Evolutionary conservation across 768 basidiomycete genomes (phyloP).

Genomic region (Asterophora parasitica): DNA sequence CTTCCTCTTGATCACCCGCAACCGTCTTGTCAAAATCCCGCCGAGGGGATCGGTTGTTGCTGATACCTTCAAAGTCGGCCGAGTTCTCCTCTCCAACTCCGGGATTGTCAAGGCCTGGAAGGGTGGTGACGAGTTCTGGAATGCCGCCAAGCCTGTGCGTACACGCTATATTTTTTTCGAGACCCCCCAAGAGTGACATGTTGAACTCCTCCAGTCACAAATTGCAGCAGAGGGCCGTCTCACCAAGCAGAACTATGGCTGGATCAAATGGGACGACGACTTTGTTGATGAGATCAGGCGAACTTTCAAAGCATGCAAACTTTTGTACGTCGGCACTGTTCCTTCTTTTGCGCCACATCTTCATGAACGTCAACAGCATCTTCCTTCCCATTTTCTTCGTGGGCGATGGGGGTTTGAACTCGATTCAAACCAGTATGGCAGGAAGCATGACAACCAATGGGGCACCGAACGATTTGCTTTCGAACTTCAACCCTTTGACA

Average conservation of each 20-base stretch:
- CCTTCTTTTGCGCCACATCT: neutral
- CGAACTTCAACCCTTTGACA: constrained; percentile 30
- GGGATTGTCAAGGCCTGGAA: constrained; percentile 16
- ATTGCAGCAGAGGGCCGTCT: constrained; percentile 15
- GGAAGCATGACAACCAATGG: constrained; percentile 27
- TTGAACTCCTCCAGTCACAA: constrained; percentile 10
- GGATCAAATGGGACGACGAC: constrained; percentile 27
- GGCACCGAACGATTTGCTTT: constrained; percentile 26
- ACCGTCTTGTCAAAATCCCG: constrained; percentile 24
- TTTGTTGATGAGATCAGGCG: constrained; percentile 29
- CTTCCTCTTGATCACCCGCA: constrained; percentile 23
- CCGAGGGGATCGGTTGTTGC: constrained; percentile 32
- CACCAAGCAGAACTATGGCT: constrained; percentile 10
- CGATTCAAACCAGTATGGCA: constrained; percentile 24
- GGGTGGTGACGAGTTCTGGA: constrained; percentile 24
- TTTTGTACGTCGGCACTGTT: constrained; percentile 17
- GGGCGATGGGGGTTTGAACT: constrained; percentile 25
- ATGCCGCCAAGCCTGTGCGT: constrained; percentile 21
- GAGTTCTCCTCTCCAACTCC: constrained; percentile 12
- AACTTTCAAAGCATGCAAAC: constrained; percentile 26
- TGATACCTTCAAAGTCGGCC: constrained; percentile 21
- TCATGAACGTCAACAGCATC: constrained; percentile 5
- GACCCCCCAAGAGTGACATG: neutral
- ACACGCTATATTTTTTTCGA: neutral
- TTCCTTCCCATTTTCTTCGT: constrained; percentile 26